phyloP scores from a whole-genome alignment of 2,329 filamentous ascomycete species.

The Aspergillus carbonarius region DNA sequence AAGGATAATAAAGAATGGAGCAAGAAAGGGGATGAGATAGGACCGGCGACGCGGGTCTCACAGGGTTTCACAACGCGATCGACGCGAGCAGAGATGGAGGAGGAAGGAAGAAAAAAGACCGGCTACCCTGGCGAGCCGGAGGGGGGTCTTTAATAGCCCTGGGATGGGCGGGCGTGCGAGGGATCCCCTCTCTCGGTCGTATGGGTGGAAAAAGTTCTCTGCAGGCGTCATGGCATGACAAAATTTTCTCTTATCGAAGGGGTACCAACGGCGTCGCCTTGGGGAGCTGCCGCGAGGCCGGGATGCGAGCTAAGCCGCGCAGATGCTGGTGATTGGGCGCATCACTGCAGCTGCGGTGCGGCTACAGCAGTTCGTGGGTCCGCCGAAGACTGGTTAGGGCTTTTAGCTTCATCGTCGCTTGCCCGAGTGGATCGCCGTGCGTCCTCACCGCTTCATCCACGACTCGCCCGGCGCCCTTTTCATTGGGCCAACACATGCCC shows the following conservation, averaged over 20 bases:
- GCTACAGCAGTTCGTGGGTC: constrained; percentile 1
- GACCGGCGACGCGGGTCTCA: neutral
- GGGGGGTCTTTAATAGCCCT: neutral
- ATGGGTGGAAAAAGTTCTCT: neutral
- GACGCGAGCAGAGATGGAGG: neutral
- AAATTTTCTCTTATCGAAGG: constrained; percentile 1
- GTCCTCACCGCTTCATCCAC: neutral
- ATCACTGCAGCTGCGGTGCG: neutral
- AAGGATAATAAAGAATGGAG: neutral
- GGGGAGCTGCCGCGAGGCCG: neutral
- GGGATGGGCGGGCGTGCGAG: neutral
- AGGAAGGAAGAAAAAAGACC: neutral
- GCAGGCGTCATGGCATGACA: neutral
- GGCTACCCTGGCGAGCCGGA: neutral
- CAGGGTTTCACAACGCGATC: neutral
- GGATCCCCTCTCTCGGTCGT: neutral
- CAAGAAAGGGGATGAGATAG: neutral
- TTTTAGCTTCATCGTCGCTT: neutral
- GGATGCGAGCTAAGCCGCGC: neutral
- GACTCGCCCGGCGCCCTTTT: neutral
- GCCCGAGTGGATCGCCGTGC: neutral
- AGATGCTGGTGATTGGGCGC: neutral
- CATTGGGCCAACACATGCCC: neutral
- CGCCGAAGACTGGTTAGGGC: neutral
- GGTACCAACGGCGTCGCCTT: neutral